A percentile compares a stretch with the other conserved stretches of the same genome.
phyloP scores from a whole-genome alignment of 192 early-diverging fungal species.

The Backusella sp. region DNA sequence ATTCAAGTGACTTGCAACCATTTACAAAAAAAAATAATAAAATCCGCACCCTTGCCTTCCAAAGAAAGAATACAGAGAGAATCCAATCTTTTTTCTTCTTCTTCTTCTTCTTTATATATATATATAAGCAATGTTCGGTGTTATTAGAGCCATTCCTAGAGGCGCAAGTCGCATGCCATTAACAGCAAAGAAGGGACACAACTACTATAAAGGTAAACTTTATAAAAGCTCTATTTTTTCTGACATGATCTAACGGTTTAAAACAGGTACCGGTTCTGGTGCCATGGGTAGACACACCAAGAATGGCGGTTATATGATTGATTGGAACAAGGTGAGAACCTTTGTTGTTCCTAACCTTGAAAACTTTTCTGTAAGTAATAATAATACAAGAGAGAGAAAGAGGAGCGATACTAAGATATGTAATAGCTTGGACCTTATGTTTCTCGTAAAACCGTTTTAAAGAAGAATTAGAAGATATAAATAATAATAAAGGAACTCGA shows the following conservation, averaged over 20 bases:
- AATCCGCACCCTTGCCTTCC: not conserved
- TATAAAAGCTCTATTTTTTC: not conserved
- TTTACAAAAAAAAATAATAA: too few species aligned
- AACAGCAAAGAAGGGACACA: constrained; percentile 58
- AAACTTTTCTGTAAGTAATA: constrained; percentile 40
- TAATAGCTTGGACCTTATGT: constrained; percentile 26
- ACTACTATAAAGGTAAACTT: constrained; percentile 56
- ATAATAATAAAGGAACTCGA: not conserved
- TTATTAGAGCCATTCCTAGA: constrained; percentile 52
- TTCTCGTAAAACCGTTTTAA: constrained; percentile 17
- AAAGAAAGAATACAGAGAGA: not conserved
- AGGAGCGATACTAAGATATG: not conserved
- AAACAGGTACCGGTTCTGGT: constrained; percentile 56
- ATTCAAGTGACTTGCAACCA: not conserved
- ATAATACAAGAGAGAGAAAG: too few species aligned
- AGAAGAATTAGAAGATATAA: not conserved
- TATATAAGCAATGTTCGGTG: constrained; percentile 49
- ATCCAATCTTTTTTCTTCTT: not conserved
- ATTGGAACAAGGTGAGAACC: constrained; percentile 58
- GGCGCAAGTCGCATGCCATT: constrained; percentile 52
- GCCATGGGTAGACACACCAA: constrained; percentile 64
- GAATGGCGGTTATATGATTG: constrained; percentile 58
- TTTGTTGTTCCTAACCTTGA: constrained; percentile 61
- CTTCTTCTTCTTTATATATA: not conserved
- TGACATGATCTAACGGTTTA: not conserved